A percentile compares a stretch with the other conserved stretches of the same genome.
Conservation (phyloP, 495 filamentous ascomycete species). For the Venustampulla echinocandica region DNA sequence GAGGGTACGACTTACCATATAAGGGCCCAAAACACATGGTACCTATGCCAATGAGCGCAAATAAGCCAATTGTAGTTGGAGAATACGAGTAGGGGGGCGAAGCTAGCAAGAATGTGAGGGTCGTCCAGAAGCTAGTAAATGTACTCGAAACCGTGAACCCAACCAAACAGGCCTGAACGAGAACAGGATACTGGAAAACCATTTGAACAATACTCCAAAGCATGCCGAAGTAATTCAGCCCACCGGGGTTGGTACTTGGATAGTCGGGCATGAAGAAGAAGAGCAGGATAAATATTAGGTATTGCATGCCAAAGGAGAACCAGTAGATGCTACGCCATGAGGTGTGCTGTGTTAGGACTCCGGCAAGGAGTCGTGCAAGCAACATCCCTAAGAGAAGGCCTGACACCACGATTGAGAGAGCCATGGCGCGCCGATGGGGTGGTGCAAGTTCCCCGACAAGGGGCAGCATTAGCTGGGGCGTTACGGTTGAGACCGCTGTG, state of each 20-base stretch:
- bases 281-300: constrained; percentile 53
- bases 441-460: constrained; percentile 77
- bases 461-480: constrained; percentile 78
- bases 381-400: constrained; percentile 72
- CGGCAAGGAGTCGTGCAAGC: constrained; percentile 67
- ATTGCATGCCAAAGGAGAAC: constrained; percentile 67
- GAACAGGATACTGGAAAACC: constrained; percentile 52
- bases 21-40: constrained; percentile 58
- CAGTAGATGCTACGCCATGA: constrained; percentile 75
- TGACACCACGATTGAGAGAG: constrained; percentile 63
- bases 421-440: constrained; percentile 54
- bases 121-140: constrained; percentile 76
- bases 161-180: constrained; percentile 55
- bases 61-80: constrained; percentile 63
- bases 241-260: constrained; percentile 58
- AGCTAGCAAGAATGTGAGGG: constrained; percentile 69
- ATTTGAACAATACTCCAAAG: constrained; percentile 55
- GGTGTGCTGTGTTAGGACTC: constrained; percentile 61
- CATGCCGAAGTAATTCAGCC: constrained; percentile 56
- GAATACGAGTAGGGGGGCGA: constrained; percentile 58
- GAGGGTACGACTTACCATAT: constrained; percentile 31
- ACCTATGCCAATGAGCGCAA: constrained; percentile 66
- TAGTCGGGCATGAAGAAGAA: constrained; percentile 78
- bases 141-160: constrained; percentile 46
- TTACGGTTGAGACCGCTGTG: constrained; percentile 67